A percentile compares a stretch with the other conserved stretches of the same genome.
These are phyloP conservation scores for Fusarium siculi DNA, from an alignment of 2,329 filamentous ascomycete genomes.

Conservation along the genomic window DNA sequence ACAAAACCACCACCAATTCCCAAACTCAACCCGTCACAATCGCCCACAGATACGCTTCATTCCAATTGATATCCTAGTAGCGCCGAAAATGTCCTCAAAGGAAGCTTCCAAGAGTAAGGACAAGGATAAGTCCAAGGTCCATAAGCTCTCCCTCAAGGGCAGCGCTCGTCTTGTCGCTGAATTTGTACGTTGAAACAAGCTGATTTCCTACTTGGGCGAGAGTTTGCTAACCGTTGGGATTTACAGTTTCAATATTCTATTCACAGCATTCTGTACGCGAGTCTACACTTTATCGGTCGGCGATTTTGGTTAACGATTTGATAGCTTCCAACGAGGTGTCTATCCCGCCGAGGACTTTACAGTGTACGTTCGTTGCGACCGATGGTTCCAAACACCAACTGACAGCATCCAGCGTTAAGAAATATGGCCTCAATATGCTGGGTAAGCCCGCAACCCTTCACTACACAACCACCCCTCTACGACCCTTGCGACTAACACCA, in stretches of 20 bases:
- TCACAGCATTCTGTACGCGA: constrained; percentile 85
- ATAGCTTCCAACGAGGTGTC: constrained; percentile 83
- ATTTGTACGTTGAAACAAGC: constrained; percentile 77
- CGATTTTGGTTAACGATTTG: constrained; percentile 1
- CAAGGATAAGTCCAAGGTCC: constrained; percentile 85
- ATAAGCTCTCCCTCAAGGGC: constrained; percentile 92
- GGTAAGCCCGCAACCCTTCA: constrained; percentile 56
- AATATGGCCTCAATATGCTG: constrained; percentile 99
- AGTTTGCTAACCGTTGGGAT: constrained; percentile 25
- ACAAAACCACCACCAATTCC: constrained; percentile 34
- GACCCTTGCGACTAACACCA: constrained; percentile 13
- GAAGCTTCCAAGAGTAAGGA: constrained; percentile 47
- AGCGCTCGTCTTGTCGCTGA: constrained; percentile 89
- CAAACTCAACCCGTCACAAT: background rate
- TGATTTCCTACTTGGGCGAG: background rate
- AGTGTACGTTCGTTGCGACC: constrained; percentile 66
- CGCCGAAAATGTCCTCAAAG: constrained; percentile 46
- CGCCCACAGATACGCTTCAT: background rate
- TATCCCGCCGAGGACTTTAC: constrained; percentile 97
- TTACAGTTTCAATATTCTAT: constrained; percentile 94
- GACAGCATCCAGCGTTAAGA: constrained; percentile 74
- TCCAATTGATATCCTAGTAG: background rate
- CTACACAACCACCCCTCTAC: too few species aligned
- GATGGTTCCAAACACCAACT: background rate
- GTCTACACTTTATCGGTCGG: too few species aligned